Percentiles rank a stretch among this genome's conserved stretches.
phyloP scores from a whole-genome alignment of 305 asterid genomes.

The Coffea humblotiana region DNA sequence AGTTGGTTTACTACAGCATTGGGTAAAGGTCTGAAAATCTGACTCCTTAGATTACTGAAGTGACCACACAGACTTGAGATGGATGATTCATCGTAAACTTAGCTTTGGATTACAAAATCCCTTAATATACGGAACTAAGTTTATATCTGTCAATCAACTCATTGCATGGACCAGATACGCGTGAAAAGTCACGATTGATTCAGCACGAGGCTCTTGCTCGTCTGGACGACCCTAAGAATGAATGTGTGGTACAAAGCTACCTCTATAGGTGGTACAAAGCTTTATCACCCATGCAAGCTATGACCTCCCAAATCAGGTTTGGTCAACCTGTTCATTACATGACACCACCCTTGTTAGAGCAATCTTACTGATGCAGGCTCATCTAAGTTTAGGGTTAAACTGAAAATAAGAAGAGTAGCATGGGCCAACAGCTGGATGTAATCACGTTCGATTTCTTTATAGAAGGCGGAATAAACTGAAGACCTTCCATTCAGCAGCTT shows the following conservation, averaged over 20 bases:
- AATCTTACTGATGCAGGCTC: neutral
- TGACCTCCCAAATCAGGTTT: neutral
- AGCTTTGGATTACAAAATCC: neutral
- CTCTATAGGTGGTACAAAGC: neutral
- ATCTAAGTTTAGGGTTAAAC: neutral
- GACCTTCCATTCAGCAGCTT: neutral
- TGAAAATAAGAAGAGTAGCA: neutral
- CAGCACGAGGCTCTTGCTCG: neutral
- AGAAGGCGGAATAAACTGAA: neutral
- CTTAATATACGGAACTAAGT: too few species aligned
- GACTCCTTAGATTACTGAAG: neutral
- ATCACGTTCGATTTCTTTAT: neutral
- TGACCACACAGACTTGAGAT: constrained; percentile 1
- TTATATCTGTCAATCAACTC: neutral
- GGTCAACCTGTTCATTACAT: neutral
- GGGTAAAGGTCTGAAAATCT: neutral
- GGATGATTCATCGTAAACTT: neutral
- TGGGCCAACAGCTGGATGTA: neutral
- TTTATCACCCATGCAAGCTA: neutral
- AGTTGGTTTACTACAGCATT: neutral
- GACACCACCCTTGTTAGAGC: neutral
- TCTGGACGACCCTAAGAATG: too few species aligned
- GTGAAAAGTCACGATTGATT: neutral
- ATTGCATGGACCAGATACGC: neutral
- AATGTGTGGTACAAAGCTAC: too few species aligned